Evolutionary conservation across 1,139 yeast species (phyloP), one percentile per base, ranked within the genome.

Genomic region (Petasospora fabianii): DNA sequence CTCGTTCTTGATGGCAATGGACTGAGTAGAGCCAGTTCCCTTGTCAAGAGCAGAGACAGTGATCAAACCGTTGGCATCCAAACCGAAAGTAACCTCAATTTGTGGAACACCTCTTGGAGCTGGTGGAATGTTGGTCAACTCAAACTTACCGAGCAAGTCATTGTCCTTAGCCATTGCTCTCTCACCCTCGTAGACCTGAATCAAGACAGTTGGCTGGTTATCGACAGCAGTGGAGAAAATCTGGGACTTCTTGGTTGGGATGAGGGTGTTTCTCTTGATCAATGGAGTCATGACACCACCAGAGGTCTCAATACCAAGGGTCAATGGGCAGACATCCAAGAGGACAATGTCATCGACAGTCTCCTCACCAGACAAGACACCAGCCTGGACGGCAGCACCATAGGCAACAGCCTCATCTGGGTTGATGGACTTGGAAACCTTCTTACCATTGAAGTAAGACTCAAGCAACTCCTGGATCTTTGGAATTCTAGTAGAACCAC

Each of bases 61-160:
- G 69, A 87, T 77, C 69, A 86, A 86, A 69, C 96, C 95, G 67
- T 86, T 88, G 58, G 95, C 88, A 66, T 86, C 95, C 59, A 86
- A 77, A 66, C 84, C 95, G 64, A 86, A 86, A 54, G 95, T 85
- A 56, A 86, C 95, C 75, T 86, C 95, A 60, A 86, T 85, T 74
- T 86, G 95, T 61, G 95, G 95, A 53, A 85, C 95, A 75, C 95
- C 95, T 75, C 92, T 86, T 69, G 95, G 95, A 45, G 95, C 95
- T 59, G 95, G 94, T 63, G 95, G 95, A 56, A 86, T 86, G 64
- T 95, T 95, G 58, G 90, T 74, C 64, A 86, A 80, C 67, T 88
- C 94, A 68, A 86, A 86, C 79, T 85, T 85, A 73, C 96, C 95
- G 63, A 86, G 83, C 69, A 84, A 71, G 79, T 85, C 86, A 84